A percentile compares a stretch with the other conserved stretches of the same genome.
Conservation (phyloP, 2,329 filamentous ascomycete genomes). For the Calycina herbarum region DNA sequence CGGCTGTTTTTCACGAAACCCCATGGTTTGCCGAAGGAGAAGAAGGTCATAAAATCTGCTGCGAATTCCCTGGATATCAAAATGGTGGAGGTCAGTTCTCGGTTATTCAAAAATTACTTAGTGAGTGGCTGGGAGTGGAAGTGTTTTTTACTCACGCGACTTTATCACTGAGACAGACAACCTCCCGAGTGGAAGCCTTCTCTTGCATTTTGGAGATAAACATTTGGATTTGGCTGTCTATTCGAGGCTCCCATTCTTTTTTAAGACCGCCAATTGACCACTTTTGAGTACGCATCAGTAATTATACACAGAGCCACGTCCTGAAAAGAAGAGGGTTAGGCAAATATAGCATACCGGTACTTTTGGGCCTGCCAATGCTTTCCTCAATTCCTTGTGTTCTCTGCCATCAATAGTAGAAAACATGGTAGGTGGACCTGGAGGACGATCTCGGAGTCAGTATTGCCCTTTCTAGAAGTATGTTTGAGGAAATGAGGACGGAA, state of each 20-base stretch:
- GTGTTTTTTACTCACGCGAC: not conserved
- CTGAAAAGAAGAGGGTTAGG: not conserved
- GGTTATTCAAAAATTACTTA: not conserved
- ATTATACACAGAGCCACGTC: not conserved
- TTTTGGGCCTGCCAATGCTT: not conserved
- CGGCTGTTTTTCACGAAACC: not conserved
- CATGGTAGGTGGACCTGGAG: not conserved
- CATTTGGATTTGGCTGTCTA: not conserved
- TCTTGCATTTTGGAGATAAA: not conserved
- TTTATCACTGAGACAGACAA: not conserved
- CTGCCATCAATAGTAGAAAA: not conserved
- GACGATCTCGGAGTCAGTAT: no score
- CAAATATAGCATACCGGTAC: not conserved
- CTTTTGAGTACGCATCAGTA: not conserved
- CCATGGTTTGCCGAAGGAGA: not conserved
- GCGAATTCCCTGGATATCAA: not conserved
- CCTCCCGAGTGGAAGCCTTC: not conserved
- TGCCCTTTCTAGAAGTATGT: no score
- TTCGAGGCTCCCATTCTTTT: not conserved
- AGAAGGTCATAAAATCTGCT: not conserved
- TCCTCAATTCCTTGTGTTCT: not conserved
- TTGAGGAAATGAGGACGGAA: no score
- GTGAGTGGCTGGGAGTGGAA: not conserved
- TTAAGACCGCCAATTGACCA: not conserved
- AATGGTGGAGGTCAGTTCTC: no score